Base-by-base conservation (phyloP, 2,329 filamentous ascomycete genomes). In the Lasiodiplodia sp. region DNA sequence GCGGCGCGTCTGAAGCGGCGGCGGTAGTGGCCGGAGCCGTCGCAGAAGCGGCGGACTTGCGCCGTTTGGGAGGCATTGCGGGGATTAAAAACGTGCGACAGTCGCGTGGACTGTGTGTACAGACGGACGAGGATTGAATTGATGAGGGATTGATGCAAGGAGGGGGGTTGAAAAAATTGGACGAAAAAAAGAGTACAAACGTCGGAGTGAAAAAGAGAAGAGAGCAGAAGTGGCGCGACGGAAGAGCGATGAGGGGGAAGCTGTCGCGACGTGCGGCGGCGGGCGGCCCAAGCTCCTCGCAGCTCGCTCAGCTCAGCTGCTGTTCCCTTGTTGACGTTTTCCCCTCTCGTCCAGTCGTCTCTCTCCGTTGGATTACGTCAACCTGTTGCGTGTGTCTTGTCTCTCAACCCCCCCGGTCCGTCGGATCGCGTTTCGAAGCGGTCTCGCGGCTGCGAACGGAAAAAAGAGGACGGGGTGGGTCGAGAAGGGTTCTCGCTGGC, bases 41-140 rank as follows among this genome's bases (percentile, higher is more conserved):
- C 4, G 68, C 14, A 16, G 67, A 18, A 11, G 66, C 69, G 52
- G 69, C 60, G 37, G 53, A 62, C 58, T 70, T 70, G 68, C 68
- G 57, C 55, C 65, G 65, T 37, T 66, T 70, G 53, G 69, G 69
- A 37, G 69, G 69, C 69, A 70, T 70, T 25, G 58, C 34, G 34
- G 44, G 11, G 18, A n/a, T n/a, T 6, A 6, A 38, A 7, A 14
- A 14, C 37, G 37, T 14, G 40, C 40, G 40, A 47, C 18, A 18
- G 3, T 21, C 18, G 18, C 40, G 40, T 47, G 7, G 28, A 28
- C 28, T 44, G 38, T 18, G 6, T 44, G 38, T n/a, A 44, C 4
- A 16, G 38, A 40, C 16, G 2, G 11, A 16, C 12, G 38, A n/a
- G 16, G 40, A 14, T 38, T 14, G 10, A 38, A 38, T 38, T 38